These are phyloP conservation scores for Teunomyces aglyptinius DNA, from an alignment of 805 yeast genomes.

Conservation along the genomic window DNA sequence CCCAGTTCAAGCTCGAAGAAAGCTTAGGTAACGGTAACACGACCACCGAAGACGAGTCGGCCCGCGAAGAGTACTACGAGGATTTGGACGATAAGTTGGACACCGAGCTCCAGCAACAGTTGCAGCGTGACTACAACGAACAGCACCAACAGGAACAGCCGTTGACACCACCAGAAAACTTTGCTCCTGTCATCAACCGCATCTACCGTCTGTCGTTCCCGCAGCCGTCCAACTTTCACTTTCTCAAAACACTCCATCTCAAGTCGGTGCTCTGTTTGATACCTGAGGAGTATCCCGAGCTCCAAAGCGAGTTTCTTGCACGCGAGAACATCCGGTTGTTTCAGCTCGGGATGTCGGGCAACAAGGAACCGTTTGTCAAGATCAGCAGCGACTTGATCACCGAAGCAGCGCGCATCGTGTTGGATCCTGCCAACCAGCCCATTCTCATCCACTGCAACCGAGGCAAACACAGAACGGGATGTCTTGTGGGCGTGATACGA, in stretches of 20 bases:
- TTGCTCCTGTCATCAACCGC: constrained; percentile 69
- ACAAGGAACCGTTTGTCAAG: constrained; percentile 90
- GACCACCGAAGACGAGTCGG: constrained; percentile 26
- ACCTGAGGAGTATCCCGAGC: constrained; percentile 88
- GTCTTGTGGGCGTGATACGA: constrained; percentile 89
- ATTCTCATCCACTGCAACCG: constrained; percentile 91
- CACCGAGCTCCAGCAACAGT: constrained; percentile 18
- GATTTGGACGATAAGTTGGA: constrained; percentile 43
- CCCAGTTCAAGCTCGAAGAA: constrained; percentile 25
- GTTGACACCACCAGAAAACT: constrained; percentile 82
- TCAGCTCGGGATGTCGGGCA: constrained; percentile 93
- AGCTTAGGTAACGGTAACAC: constrained; percentile 16
- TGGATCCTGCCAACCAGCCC: constrained; percentile 88
- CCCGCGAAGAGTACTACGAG: constrained; percentile 32
- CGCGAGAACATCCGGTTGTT: constrained; percentile 64
- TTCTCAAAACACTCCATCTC: constrained; percentile 58
- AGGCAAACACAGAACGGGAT: constrained; percentile 97
- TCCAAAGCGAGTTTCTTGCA: constrained; percentile 62
- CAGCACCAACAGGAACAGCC: constrained; percentile 12
- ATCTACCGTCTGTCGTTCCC: constrained; percentile 92
- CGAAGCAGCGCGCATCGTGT: constrained; percentile 74
- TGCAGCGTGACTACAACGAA: constrained; percentile 17
- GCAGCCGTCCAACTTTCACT: constrained; percentile 74
- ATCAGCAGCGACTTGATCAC: constrained; percentile 65
- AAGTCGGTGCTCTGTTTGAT: constrained; percentile 79